A percentile compares a stretch with the other conserved stretches of the same genome.
Conservation (phyloP, 1,284 basidiomycete genomes). For the Termitomyces sp. region DNA sequence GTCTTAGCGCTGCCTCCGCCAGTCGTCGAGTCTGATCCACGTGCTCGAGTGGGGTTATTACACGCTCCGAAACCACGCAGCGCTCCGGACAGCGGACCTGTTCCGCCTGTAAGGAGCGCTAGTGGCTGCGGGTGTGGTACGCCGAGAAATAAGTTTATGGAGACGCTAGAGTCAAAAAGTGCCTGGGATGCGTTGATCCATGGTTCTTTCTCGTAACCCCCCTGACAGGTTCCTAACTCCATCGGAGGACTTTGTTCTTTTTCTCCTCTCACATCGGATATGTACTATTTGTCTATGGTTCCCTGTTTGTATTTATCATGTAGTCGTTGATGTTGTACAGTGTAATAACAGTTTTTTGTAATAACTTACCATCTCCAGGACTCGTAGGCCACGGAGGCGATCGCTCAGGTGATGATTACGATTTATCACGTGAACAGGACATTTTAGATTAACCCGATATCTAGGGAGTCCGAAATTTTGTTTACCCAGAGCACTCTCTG, state of each 20-base stretch:
- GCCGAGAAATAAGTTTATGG: conserved; percentile 37
- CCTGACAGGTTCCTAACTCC: not conserved
- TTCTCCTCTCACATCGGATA: not conserved
- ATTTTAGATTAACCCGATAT: conserved; percentile 1
- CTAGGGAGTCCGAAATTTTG: conserved; percentile 4
- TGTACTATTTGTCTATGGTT: conserved; percentile 4
- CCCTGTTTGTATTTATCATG: conserved; percentile 2
- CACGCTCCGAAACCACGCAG: conserved; percentile 16
- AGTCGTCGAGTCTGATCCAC: conserved; percentile 3
- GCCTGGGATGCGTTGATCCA: conserved; percentile 52
- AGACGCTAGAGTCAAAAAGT: conserved; percentile 42
- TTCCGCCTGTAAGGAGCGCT: conserved; percentile 4
- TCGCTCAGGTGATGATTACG: conserved; percentile 2
- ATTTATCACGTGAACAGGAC: conserved; percentile 3
- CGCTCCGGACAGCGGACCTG: conserved; percentile 6
- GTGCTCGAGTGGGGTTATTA: conserved; percentile 4
- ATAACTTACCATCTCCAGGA: not conserved
- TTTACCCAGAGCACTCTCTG: not conserved
- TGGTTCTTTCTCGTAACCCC: conserved; percentile 43
- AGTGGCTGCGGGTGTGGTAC: conserved; percentile 23
- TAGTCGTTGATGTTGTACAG: not conserved
- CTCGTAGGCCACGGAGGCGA: too few species aligned
- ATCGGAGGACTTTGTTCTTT: not conserved
- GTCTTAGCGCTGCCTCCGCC: conserved; percentile 12
- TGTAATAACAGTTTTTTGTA: not conserved